These are phyloP conservation scores for Nicotiana sylvestris DNA, from an alignment of 257 asterid species.

Conservation along the genomic window DNA sequence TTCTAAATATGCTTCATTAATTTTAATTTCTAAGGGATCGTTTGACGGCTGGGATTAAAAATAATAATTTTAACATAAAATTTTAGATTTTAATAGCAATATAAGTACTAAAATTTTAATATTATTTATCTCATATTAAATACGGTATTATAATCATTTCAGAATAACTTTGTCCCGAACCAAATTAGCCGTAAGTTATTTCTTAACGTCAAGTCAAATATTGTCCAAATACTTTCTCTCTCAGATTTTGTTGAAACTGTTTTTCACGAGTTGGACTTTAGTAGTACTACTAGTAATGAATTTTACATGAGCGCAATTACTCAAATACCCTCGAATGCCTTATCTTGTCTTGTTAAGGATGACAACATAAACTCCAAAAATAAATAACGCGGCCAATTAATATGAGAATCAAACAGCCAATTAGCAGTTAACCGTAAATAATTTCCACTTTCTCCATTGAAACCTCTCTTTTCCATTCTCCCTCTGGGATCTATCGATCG, in stretches of 20 bases:
- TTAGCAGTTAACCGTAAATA: conserved; percentile 10
- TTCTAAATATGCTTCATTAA: not conserved
- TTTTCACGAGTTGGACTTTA: not conserved
- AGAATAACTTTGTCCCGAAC: no score
- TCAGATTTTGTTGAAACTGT: not conserved
- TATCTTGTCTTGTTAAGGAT: conserved; percentile 6
- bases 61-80: no score
- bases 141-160: no score
- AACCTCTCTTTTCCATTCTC: not conserved
- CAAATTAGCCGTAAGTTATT: no score
- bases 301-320: not conserved
- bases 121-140: no score
- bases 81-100: no score
- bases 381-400: conserved; percentile 8
- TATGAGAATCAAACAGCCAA: conserved; percentile 12
- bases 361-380: not conserved
- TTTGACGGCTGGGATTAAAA: no score
- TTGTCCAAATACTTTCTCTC: not conserved
- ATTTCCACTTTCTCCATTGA: conserved; percentile 3
- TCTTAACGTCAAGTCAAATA: not conserved
- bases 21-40: no score
- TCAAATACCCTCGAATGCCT: not conserved
- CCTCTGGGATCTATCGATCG: not conserved
- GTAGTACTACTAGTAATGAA: not conserved
- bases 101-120: no score